Conservation (phyloP, 1,139 yeast genomes). For the Kodamaea arcana region DNA sequence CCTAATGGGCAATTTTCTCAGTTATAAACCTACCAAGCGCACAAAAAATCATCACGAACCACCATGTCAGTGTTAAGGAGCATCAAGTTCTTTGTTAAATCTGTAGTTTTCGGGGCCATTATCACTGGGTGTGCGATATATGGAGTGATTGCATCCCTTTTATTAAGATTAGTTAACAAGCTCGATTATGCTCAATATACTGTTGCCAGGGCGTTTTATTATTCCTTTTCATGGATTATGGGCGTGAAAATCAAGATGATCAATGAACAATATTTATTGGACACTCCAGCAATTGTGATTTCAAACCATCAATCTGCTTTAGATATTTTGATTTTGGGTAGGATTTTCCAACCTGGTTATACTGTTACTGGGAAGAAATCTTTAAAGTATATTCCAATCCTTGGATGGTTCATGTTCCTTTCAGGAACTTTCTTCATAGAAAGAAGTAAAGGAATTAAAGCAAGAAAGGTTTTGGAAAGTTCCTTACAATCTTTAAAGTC, state of each 20-base stretch:
- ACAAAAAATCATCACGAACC: slow-evolving; percentile 1
- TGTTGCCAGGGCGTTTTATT: slow-evolving; percentile 79
- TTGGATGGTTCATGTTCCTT: slow-evolving; percentile 93
- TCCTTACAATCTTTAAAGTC: slow-evolving; percentile 62
- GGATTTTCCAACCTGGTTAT: slow-evolving; percentile 80
- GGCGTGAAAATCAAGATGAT: slow-evolving; percentile 69
- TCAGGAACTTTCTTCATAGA: slow-evolving; percentile 91
- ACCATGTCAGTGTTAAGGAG: slow-evolving; percentile 9
- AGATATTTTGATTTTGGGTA: slow-evolving; percentile 77
- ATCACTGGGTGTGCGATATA: slow-evolving; percentile 62
- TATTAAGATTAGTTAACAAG: slow-evolving; percentile 66
- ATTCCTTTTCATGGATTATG: slow-evolving; percentile 52
- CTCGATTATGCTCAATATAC: slow-evolving; percentile 83
- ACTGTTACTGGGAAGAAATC: slow-evolving; percentile 91
- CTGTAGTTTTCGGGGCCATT: slow-evolving; percentile 48
- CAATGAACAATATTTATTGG: slow-evolving; percentile 48
- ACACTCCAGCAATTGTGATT: slow-evolving; percentile 77
- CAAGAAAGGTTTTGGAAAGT: slow-evolving; percentile 65
- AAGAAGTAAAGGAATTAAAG: slow-evolving; percentile 72
- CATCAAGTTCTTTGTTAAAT: slow-evolving; percentile 52
- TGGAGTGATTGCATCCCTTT: slow-evolving; percentile 73
- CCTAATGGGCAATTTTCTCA: no score
- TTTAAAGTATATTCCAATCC: slow-evolving; percentile 79
- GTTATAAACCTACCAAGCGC: no score
- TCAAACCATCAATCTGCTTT: slow-evolving; percentile 91